Evolutionary conservation across 345 rosid species (phyloP).

Genomic region (Crucihimalaya himalaica): DNA sequence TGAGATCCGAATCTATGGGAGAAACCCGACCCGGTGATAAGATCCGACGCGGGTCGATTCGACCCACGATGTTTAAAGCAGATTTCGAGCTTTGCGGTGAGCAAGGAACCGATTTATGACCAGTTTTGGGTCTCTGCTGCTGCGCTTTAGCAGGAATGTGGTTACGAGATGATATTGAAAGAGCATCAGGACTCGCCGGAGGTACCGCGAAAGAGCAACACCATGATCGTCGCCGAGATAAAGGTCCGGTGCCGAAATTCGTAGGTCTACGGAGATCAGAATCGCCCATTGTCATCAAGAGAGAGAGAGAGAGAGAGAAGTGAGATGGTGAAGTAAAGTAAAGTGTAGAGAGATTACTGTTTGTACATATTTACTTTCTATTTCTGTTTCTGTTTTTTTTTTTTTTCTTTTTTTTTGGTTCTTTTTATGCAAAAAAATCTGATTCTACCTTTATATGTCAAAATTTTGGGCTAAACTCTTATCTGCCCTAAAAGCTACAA

Average conservation of each 20-base stretch:
- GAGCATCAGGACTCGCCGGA: conserved; percentile 78
- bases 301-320: conserved; percentile 16
- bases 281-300: conserved; percentile 39
- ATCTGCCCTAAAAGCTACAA: too few relatives aligned
- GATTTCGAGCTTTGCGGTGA: conserved; percentile 79
- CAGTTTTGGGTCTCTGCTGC: conserved; percentile 39
- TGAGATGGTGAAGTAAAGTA: conserved; percentile 5
- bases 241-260: conserved; percentile 30
- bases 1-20: conserved; percentile 74
- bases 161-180: conserved; percentile 41
- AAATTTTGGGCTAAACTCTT: too few relatives aligned
- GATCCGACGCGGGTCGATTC: conserved; percentile 89
- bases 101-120: conserved; percentile 52
- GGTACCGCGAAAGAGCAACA: conserved; percentile 78
- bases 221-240: conserved; percentile 62
- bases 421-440: neutral
- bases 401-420: too few relatives aligned
- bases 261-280: conserved; percentile 37
- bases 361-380: neutral
- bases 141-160: conserved; percentile 35
- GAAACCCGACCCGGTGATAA: conserved; percentile 95
- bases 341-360: neutral
- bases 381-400: neutral
- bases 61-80: conserved; percentile 60
- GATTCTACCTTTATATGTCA: too few relatives aligned